Base-by-base conservation (phyloP, 208 protist species). In the Trypanosoma platydactyli region DNA sequence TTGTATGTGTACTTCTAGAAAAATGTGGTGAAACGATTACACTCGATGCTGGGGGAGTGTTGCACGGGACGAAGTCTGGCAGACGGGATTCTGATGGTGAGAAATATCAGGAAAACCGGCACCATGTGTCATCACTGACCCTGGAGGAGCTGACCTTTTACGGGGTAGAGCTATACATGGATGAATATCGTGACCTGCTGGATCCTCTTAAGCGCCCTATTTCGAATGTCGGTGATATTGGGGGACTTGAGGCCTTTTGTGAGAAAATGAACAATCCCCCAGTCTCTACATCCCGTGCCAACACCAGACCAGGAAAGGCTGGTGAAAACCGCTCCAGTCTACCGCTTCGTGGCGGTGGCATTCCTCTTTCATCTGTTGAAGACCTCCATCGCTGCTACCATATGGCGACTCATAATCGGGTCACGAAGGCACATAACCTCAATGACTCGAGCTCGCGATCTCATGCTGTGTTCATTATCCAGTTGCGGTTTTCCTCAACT, bases 151-250 rank as follows among this genome's bases (percentile, higher is more conserved):
- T 96, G 7, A 86, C 73, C 24, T 84, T 96, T 53, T 94, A 91
- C 71, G 91, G 86, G 38, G 78, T 96, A 24, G 91, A 96, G 71
- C 33, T 96, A 12, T 94, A 96, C 76, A 77, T 92, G 64, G 91
- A 96, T 64, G 88, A 91, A 53, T 66, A 93, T 29, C 83, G 57
- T 30, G 86, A 96, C 63, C 68, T 96, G 30, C 63, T 96, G 38
- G 83, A 91, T 71, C 81, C 86, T n/a, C 62, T 61, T 9, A 92
- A 92, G 76, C 88, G 84, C 3, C 64, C 72, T 18, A 77, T 94
- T 16, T 44, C 71, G 24, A 81, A 80, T 45, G 44, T 91, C 24
- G 72, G 85, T 35, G 85, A 92, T 68, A 89, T 77, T 52, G 87
- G 85, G 40, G 88, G 88, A 24, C 74, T 94, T 18, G 83, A 60